phyloP scores from a whole-genome alignment of 1,284 basidiomycete genomes.

The Pascua guehoae region DNA sequence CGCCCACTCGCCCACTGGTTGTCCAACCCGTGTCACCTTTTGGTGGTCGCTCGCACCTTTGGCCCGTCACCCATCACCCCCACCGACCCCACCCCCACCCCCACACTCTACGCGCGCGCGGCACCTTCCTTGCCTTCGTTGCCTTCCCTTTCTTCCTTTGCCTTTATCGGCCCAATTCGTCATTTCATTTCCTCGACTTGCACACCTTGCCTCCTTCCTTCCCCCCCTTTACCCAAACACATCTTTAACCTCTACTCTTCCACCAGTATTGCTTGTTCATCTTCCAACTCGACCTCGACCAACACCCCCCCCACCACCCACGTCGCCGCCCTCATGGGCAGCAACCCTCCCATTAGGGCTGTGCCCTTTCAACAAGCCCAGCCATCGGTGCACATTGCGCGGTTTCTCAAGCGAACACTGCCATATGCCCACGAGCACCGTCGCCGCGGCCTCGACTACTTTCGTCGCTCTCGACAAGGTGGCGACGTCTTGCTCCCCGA shows the following conservation, averaged over 20 bases:
- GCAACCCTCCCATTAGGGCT: constrained; percentile 16
- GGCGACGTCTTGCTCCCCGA: constrained; percentile 34
- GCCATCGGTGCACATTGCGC: constrained; percentile 14
- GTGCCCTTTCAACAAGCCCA: constrained; percentile 12
- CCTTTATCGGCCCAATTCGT: background rate
- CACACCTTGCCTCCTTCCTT: background rate
- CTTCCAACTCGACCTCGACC: background rate
- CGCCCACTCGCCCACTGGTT: no score
- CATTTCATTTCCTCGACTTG: background rate
- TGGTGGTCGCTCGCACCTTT: background rate
- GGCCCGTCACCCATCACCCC: background rate
- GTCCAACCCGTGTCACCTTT: no score
- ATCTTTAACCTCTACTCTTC: background rate
- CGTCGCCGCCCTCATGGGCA: constrained; percentile 11
- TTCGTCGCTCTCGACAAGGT: constrained; percentile 33
- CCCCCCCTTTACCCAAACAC: background rate
- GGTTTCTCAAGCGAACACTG: constrained; percentile 3
- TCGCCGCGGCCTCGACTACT: constrained; percentile 24
- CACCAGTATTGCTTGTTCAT: background rate
- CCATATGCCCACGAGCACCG: constrained; percentile 8
- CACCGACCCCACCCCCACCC: background rate
- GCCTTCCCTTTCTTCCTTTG: background rate
- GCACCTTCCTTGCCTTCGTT: background rate
- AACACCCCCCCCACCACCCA: background rate
- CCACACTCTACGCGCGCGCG: background rate